A percentile compares a stretch with the other conserved stretches of the same genome.
These are phyloP conservation scores for Xylaria sp. DNA, from an alignment of 2,329 filamentous ascomycete species.

Conservation along the genomic window DNA sequence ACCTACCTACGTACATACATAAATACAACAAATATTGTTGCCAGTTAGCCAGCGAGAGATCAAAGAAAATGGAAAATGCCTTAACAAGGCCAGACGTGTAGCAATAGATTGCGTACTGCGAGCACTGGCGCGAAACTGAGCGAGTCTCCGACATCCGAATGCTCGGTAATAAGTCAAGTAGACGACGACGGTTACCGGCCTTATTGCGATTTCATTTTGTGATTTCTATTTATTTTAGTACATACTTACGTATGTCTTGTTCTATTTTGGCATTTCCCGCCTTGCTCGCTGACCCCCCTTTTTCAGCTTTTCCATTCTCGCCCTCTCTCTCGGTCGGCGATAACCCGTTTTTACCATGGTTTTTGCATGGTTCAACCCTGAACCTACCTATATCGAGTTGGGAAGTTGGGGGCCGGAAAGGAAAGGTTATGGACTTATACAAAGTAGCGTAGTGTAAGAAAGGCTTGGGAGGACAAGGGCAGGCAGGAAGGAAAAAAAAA, in stretches of 20 bases:
- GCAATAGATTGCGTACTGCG: neutral
- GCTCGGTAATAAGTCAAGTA: slow-evolving; percentile 1
- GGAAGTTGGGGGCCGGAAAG: slow-evolving; percentile 33
- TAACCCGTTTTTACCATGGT: slow-evolving; percentile 12
- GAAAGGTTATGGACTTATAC: neutral
- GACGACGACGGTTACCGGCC: neutral
- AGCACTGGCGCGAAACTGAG: neutral
- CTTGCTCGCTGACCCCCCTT: slow-evolving; percentile 27
- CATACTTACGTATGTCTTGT: neutral
- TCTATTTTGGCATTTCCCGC: slow-evolving; percentile 4
- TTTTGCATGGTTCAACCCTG: neutral
- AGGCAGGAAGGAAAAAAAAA: neutral
- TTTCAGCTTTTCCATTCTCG: slow-evolving; percentile 6
- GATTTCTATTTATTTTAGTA: neutral
- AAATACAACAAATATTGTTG: neutral
- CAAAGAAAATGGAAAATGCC: neutral
- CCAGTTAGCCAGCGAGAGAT: neutral
- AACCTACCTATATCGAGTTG: slow-evolving; percentile 21
- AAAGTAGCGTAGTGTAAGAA: too few relatives aligned
- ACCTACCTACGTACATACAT: neutral
- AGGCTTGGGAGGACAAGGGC: slow-evolving; percentile 2
- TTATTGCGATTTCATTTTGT: neutral
- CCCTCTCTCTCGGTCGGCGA: slow-evolving; percentile 15
- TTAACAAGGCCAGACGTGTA: neutral
- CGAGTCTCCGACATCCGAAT: neutral